Base-by-base conservation (phyloP, 2,329 filamentous ascomycete genomes). In the Hypoxylon sp. region DNA sequence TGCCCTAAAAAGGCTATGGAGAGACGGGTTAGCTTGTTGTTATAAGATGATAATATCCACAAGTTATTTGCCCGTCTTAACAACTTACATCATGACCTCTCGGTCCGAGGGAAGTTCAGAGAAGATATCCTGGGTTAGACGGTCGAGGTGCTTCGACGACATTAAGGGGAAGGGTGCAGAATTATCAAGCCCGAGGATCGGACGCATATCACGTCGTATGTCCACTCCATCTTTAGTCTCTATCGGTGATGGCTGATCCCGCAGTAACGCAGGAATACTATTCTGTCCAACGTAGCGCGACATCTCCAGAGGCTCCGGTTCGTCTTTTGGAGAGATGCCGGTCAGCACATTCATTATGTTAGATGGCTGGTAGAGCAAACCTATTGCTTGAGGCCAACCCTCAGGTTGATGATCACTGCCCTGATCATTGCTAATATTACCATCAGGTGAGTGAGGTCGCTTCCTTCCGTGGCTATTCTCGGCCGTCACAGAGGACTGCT, bases 151-250 rank as follows among this genome's bases (percentile, higher is more conserved):
- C 21, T 78, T 76, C 12, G 79, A 75, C 5, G 84, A 87, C 84
- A 87, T 87, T 62, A 87, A 75, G 17, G 84, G 84, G 62, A 86
- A 87, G 2, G 84, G 83, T 20, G 84, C 83, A 23, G 83, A 86
- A 48, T 82, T 86, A 63, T 87, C 83, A 25, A 87, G 73, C 9
- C 84, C 84, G 16, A 87, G 73, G 38, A 87, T 86, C 31, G 84
- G 84, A 51, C 83, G 77, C 77, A 87, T 86, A 68, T 87, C 83
- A 61, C 79, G 78, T 41, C 83, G 79, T 42, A 87, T 84, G 58
- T 82, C 81, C 63, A 78, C 75, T 35, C 74, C 77, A 43, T 80
- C 75, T 47, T 75, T 75, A 50, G 78, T 76, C 45, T 80, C 77
- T 55, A 74, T 78, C 27, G 78, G 71, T 2, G 79, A 78, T 2